Base-by-base conservation (phyloP, 768 basidiomycete genomes). In the Leccinum fibrillosum region DNA sequence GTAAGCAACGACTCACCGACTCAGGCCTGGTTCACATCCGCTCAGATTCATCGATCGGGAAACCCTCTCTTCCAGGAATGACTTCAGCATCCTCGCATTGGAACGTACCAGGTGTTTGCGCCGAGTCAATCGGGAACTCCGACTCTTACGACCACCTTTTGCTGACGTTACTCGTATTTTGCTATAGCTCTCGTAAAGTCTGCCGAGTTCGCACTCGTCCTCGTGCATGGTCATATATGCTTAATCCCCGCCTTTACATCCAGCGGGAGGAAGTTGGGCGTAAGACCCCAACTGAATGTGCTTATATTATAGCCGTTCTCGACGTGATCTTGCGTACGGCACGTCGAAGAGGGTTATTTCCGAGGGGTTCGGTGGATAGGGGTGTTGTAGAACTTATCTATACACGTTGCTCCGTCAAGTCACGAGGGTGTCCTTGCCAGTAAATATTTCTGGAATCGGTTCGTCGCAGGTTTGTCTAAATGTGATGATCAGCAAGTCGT, bases 251-350 rank as follows among this genome's bases (percentile, higher is more conserved):
- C 42, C 19, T 42, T 42, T 19, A 39, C 39, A n/a, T 39, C n/a
- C n/a, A 19, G n/a, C 39, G 39, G n/a, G 39, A 42, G 39, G 39
- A 42, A 42, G 39, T 11, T 11, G 75, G 1, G 81, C 84, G 65
- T 85, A 86, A 9, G 69, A 70, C 64, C 86, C 82, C 3, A 85
- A 70, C 80, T 81, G 86, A 61, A 19, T 42, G n/a, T 17, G 37
- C 15, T 9, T 39, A 39, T 39, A 8, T 15, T 30, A 5, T 13
- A 6, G 12, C 13, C 34, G 32, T 34, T 30, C 30, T 30, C 30
- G 30, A 12, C 30, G 30, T 12, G 30, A 32, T 11, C 30, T 32
- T 32, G 13, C 23, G 54, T 44, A 54, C 25, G 45, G 39, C 49
- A 64, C 23, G 52, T 28, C 49, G 1, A 51, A 5, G 53, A 0